These are phyloP conservation scores for Claviceps sp. DNA, from an alignment of 2,329 filamentous ascomycete genomes.

Conservation along the genomic window DNA sequence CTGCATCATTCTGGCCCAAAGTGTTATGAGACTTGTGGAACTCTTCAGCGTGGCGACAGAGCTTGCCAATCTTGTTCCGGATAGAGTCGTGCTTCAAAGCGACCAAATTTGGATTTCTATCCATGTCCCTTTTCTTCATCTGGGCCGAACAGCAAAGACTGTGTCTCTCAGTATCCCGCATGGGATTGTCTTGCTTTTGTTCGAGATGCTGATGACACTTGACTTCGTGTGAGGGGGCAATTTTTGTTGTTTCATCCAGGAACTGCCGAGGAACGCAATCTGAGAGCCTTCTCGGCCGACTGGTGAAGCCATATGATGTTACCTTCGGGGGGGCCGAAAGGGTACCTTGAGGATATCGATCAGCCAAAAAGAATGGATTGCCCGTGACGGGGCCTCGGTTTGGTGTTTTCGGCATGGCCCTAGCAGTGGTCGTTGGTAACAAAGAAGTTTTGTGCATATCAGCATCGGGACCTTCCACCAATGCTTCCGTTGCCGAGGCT, in stretches of 20 bases:
- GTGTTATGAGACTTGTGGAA: slow-evolving; percentile 22
- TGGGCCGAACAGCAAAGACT: slow-evolving; percentile 17
- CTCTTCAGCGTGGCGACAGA: slow-evolving; percentile 21
- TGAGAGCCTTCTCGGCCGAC: slow-evolving; percentile 12
- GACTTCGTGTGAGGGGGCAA: slow-evolving; percentile 9
- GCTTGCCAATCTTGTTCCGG: slow-evolving; percentile 13
- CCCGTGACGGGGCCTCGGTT: slow-evolving; percentile 11
- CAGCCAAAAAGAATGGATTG: slow-evolving; percentile 21
- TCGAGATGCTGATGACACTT: slow-evolving; percentile 15
- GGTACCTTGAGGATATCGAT: slow-evolving; percentile 12
- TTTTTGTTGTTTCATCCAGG: slow-evolving; percentile 6
- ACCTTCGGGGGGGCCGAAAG: slow-evolving; percentile 12
- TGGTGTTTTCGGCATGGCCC: neutral
- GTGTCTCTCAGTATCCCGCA: slow-evolving; percentile 12
- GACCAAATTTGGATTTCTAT: slow-evolving; percentile 1
- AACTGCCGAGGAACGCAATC: slow-evolving; percentile 17
- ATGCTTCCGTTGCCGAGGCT: neutral
- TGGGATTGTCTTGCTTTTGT: neutral
- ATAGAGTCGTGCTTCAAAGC: slow-evolving; percentile 11
- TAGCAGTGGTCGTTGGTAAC: too few species aligned
- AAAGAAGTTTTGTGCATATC: too few species aligned
- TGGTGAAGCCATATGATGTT: slow-evolving; percentile 9
- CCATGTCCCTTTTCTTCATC: neutral
- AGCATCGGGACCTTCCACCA: neutral
- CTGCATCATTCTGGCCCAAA: slow-evolving; percentile 19